Evolutionary conservation across 148 eudicot genomes (phyloP), one percentile per base, ranked within the genome.

Genomic region (Vaccinium macrocarpon): DNA sequence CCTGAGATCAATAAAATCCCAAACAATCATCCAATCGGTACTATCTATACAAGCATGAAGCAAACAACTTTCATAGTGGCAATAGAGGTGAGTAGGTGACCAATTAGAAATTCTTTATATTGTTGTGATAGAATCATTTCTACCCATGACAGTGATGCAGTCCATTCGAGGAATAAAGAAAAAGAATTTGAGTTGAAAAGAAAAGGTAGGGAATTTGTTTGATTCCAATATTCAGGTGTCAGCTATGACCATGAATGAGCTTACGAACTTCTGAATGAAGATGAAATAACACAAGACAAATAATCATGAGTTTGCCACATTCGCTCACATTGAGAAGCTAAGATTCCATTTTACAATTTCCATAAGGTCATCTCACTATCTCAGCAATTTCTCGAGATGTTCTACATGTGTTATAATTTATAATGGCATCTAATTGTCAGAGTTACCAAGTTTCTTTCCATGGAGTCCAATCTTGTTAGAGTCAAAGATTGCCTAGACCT

Each of bases 261-360:
- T 27, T 61, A n/a, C n/a, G 66, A 56, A 5, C 59, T 56, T 56
- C 21, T 15, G n/a, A 61, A 6, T 61, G 25, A 61, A 6, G n/a
- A 8, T 21, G 25, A 61, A 61, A 21, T 6, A 61, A 8, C 25
- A 61, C 25, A 21, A 2, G 3, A 59, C 8, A 1, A 7, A 61
- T 61, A 61, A 61, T 61, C 66, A 61, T 21, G 66, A 61, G 46
- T 42, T 42, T 42, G 46, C 46, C 21, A 16, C 75, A 29, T 29
- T 70, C 42, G 13, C 21, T 32, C 46, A 32, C 4, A 32, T 71
- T 12, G 19, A 32, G 75, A 21, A 4, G 46, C 75, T 32, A 71
- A 71, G 75, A 71, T 71, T 71, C 75, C 42, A 71, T 71, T 71
- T 29, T 14, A 71, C 75, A 29, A 32, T 70, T 71, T 71, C 42